Base-by-base conservation (phyloP, 306 rosid species). In the Cyclanthera cordifolia region DNA sequence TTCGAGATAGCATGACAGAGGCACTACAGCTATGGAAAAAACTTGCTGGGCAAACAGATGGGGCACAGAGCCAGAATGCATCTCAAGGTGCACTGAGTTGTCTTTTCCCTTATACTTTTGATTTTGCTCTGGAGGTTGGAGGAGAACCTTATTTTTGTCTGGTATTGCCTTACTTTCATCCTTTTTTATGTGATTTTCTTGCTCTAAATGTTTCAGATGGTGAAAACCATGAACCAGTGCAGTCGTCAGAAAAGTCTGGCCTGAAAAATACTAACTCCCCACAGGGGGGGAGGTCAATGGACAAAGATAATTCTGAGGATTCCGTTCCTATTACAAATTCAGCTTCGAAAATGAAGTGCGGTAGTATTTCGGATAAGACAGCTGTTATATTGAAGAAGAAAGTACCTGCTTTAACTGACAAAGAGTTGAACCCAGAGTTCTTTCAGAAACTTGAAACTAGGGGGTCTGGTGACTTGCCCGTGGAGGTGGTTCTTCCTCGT, bases 361-460 rank as follows among this genome's bases (percentile, higher is more conserved):
- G 82, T 72, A 78, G 82, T 77, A 84, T 79, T 73, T 73, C 90
- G 56, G 96, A 92, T 81, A 92, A 87, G 79, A 87, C 88, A 47
- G 95, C 84, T 75, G 96, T 85, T 65, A 83, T 90, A 78, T 77
- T 94, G 81, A 90, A 90, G 83, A 94, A 94, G 90, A 94, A 94
- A 85, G 77, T 89, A 12, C 90, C 89, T 37, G 81, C 45, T 72
- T 85, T 94, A 78, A 53, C 77, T 64, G 99, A 90, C 80, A 88
- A 90, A 81, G 99, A 86, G 73, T 61, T 86, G 70, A 94, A 94
- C 81, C 90, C 84, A 45, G 99, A 94, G 72, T 94, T 94, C 84
- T 94, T 94, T 76, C 99, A 90, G 75, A 90, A 85, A 67, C 96
- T 94, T 69, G 94, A 90, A 81, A 82, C 79, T 63, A 86, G 95